A percentile compares a stretch with the other conserved stretches of the same genome.
Evolutionary conservation across 2,329 filamentous ascomycete species (phyloP).

Genomic region (Graphilbum fragrans): DNA sequence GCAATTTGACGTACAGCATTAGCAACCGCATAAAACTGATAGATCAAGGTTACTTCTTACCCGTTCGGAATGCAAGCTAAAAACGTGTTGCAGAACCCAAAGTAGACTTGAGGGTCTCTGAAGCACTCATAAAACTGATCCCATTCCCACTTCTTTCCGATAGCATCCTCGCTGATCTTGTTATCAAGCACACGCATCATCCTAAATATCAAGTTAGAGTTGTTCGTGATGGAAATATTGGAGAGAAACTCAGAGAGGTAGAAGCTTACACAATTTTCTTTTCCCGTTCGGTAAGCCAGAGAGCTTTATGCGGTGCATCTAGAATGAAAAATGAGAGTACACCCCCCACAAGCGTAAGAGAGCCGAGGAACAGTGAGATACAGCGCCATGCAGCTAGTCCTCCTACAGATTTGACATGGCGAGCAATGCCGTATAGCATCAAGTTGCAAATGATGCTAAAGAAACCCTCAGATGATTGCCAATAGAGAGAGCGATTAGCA

Average conservation of each 20-base stretch:
- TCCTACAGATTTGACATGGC: background rate
- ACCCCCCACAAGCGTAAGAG: conserved; percentile 19
- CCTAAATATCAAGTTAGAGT: background rate
- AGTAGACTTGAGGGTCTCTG: conserved; percentile 1
- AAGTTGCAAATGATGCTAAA: conserved; percentile 22
- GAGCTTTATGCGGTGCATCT: conserved; percentile 23
- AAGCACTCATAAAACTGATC: background rate
- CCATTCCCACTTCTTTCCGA: background rate
- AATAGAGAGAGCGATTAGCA: conserved; percentile 20
- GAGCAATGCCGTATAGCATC: conserved; percentile 23
- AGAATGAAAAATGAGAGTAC: conserved; percentile 20
- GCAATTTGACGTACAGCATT: background rate
- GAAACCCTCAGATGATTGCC: conserved; percentile 24
- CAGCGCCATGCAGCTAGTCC: conserved; percentile 3
- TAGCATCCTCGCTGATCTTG: background rate
- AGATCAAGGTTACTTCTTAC: background rate
- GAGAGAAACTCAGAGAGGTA: too few relatives aligned
- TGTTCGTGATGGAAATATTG: too few relatives aligned
- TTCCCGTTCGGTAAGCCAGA: conserved; percentile 22
- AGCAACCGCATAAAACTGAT: conserved; percentile 2
- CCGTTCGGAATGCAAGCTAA: background rate
- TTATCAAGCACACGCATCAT: conserved; percentile 1
- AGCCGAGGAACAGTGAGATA: conserved; percentile 22
- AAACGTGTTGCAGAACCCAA: conserved; percentile 1
- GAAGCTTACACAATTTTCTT: conserved; percentile 18